These are phyloP conservation scores for Dactylella cylindrospora DNA, from an alignment of 2,329 filamentous ascomycete species.

Conservation along the genomic window DNA sequence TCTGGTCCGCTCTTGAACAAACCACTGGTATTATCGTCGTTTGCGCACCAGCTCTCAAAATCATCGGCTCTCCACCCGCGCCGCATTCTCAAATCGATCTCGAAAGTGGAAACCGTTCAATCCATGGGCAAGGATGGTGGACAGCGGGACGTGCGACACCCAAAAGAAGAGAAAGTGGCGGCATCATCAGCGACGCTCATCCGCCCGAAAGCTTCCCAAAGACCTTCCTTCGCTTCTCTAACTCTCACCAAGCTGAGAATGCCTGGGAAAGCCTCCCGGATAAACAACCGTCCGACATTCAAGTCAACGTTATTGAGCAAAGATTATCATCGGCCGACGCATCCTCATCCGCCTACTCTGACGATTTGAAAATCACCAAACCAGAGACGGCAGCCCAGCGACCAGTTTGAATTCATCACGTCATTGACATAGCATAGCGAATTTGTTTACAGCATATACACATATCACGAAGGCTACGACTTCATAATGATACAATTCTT, in stretches of 20 bases:
- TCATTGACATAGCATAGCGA: too few relatives aligned
- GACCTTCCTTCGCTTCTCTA: constrained; percentile 33
- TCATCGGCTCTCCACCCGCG: constrained; percentile 13
- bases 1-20: constrained; percentile 38
- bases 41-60: constrained; percentile 36
- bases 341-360: constrained; percentile 19
- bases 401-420: constrained; percentile 16
- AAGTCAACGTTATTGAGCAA: constrained; percentile 24
- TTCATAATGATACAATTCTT: constrained; percentile 21
- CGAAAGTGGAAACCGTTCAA: constrained; percentile 35
- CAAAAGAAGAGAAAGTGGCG: constrained; percentile 34
- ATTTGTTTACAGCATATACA: not conserved
- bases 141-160: constrained; percentile 38
- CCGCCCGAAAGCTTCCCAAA: constrained; percentile 36
- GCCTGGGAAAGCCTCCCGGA: constrained; percentile 39
- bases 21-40: constrained; percentile 38
- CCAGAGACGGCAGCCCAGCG: constrained; percentile 11
- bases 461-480: constrained; percentile 30
- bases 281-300: constrained; percentile 26
- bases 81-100: constrained; percentile 36
- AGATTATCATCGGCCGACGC: constrained; percentile 18
- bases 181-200: too few relatives aligned
- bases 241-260: constrained; percentile 20
- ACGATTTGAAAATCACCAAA: constrained; percentile 28
- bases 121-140: constrained; percentile 43